These are phyloP conservation scores for Melanogaster broomeanus DNA, from an alignment of 768 basidiomycete genomes.

Conservation along the genomic window DNA sequence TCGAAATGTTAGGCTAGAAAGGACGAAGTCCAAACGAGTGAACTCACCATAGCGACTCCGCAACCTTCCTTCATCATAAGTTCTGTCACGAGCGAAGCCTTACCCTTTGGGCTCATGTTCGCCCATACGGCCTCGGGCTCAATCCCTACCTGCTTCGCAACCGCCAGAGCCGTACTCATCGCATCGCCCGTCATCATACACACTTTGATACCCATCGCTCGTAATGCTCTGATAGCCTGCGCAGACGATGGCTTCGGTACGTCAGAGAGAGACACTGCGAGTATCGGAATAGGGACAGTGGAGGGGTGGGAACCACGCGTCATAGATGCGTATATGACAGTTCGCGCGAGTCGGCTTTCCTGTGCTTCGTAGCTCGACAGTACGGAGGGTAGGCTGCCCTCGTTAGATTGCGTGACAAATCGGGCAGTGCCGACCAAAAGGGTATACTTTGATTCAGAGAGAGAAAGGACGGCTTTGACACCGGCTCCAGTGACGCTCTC, in stretches of 20 bases:
- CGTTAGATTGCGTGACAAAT: constrained; percentile 62
- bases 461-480: constrained; percentile 66
- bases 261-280: constrained; percentile 87
- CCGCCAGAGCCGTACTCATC: constrained; percentile 78
- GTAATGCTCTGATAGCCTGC: constrained; percentile 78
- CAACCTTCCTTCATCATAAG: constrained; percentile 69
- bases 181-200: constrained; percentile 95
- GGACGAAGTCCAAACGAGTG: too few relatives aligned
- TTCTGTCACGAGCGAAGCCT: constrained; percentile 82
- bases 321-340: constrained; percentile 86
- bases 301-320: constrained; percentile 36
- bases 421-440: constrained; percentile 75
- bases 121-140: constrained; percentile 82
- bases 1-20: neutral
- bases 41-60: constrained; percentile 87
- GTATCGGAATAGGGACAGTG: constrained; percentile 53
- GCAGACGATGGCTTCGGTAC: constrained; percentile 82
- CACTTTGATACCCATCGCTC: constrained; percentile 90
- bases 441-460: constrained; percentile 53
- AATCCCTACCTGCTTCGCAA: constrained; percentile 92
- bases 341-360: constrained; percentile 75
- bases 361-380: constrained; percentile 65
- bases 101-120: constrained; percentile 93
- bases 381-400: constrained; percentile 54
- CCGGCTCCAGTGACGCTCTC: constrained; percentile 91